These are phyloP conservation scores for Helicocarpus griseus DNA, from an alignment of 2,329 filamentous ascomycete genomes.

Conservation along the genomic window DNA sequence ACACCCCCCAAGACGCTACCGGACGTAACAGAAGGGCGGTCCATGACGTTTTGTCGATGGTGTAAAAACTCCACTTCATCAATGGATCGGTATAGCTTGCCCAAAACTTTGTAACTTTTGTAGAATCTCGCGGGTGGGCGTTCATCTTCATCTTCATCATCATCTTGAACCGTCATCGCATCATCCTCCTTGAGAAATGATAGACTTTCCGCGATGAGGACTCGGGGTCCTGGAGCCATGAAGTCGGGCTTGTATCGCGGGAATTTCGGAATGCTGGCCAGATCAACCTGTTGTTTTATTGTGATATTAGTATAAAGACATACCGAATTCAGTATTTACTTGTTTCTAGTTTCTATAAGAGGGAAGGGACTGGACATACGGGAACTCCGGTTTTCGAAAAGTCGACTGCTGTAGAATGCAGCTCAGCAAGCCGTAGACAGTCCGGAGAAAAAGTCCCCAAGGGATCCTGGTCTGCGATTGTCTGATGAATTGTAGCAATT, in stretches of 20 bases:
- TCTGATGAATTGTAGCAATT: slow-evolving; percentile 55
- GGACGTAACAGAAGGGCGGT: slow-evolving; percentile 5
- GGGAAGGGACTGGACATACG: slow-evolving; percentile 21
- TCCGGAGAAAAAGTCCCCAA: slow-evolving; percentile 43
- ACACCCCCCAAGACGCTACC: slow-evolving; percentile 18
- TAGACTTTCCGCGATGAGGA: slow-evolving; percentile 31
- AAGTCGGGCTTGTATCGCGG: slow-evolving; percentile 40
- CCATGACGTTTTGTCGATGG: slow-evolving; percentile 33
- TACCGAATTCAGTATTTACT: too few relatives aligned
- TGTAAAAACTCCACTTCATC: slow-evolving; percentile 60
- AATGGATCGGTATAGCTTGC: slow-evolving; percentile 60
- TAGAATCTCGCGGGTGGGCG: slow-evolving; percentile 50
- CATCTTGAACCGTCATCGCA: slow-evolving; percentile 35
- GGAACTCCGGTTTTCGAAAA: slow-evolving; percentile 65
- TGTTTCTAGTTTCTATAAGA: too few relatives aligned
- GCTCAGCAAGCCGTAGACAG: slow-evolving; percentile 48
- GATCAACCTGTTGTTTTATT: slow-evolving; percentile 9
- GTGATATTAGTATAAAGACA: too few relatives aligned
- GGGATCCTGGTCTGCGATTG: slow-evolving; percentile 50
- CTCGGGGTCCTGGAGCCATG: slow-evolving; percentile 41
- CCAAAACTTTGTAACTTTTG: slow-evolving; percentile 57
- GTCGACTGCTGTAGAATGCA: slow-evolving; percentile 64
- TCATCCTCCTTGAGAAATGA: slow-evolving; percentile 35
- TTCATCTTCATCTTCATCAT: slow-evolving; percentile 39
- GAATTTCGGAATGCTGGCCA: slow-evolving; percentile 10